A percentile compares a stretch with the other conserved stretches of the same genome.
Conservation (phyloP, 2,329 filamentous ascomycete genomes). For the Epichloe sp. region DNA sequence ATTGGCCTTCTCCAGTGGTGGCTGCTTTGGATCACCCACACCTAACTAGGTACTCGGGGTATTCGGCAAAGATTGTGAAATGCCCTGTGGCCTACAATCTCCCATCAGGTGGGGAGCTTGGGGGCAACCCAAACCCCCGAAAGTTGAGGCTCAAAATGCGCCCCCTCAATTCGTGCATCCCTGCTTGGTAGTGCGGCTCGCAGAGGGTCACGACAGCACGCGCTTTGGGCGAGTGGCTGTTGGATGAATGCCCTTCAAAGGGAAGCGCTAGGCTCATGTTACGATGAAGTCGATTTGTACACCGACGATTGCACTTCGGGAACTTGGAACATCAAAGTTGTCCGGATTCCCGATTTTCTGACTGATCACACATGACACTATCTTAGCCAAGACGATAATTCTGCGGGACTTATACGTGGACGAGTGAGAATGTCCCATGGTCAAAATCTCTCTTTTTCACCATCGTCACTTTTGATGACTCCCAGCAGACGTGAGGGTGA, state of each 20-base stretch:
- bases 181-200: not conserved
- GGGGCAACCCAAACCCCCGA: slow-evolving; percentile 3
- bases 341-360: no score
- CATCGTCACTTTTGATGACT: no score
- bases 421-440: no score
- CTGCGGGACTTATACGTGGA: no score
- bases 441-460: no score
- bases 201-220: not conserved
- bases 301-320: no score
- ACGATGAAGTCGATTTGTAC: no score
- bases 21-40: not conserved
- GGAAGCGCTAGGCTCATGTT: not conserved
- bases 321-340: no score
- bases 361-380: no score
- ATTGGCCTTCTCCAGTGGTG: no score
- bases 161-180: not conserved
- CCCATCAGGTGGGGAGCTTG: not conserved
- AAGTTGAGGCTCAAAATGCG: slow-evolving; percentile 4
- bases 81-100: not conserved
- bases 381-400: no score
- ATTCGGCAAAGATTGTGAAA: not conserved
- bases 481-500: no score
- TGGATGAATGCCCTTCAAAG: not conserved
- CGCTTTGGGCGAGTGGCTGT: not conserved
- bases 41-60: not conserved